Percentiles rank a stretch among this genome's conserved stretches.
Conservation (phyloP, 768 basidiomycete species). For the Tricholoma terreum region DNA sequence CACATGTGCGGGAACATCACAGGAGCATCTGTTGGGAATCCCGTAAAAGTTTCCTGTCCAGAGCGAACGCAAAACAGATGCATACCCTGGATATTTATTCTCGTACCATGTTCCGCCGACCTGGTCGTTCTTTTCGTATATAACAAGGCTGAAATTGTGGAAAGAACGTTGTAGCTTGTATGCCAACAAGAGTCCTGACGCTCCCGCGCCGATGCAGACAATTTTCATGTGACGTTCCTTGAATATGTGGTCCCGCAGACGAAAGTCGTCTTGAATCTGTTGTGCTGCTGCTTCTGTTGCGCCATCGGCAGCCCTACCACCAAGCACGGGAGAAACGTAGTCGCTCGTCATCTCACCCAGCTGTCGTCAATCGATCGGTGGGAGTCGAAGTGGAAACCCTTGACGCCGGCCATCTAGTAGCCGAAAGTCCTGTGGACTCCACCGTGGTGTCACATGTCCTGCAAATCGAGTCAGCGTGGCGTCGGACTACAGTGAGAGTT, state of each 20-base stretch:
- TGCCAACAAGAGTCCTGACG: conserved; percentile 28
- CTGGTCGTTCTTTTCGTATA: conserved; percentile 34
- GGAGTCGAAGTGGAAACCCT: no score
- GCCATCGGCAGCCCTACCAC: not conserved
- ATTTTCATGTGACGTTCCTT: conserved; percentile 25
- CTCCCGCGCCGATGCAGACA: conserved; percentile 34
- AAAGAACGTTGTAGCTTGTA: conserved; percentile 37
- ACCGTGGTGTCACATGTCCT: no score
- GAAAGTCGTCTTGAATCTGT: not conserved
- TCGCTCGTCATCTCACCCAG: no score
- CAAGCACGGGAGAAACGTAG: not conserved
- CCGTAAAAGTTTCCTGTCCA: no score
- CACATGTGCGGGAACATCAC: no score
- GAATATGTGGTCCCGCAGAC: conserved; percentile 24
- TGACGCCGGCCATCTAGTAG: no score
- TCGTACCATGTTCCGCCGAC: conserved; percentile 34
- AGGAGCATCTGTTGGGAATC: no score
- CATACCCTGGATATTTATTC: conserved; percentile 35
- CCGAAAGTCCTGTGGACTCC: no score
- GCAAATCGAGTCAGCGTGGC: no score
- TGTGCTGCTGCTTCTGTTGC: not conserved
- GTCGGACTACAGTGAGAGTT: no score
- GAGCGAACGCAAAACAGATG: not conserved
- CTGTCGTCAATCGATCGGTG: no score
- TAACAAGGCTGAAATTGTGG: conserved; percentile 26